Conservation (phyloP, 768 basidiomycete genomes). For the Trametes coccinea region DNA sequence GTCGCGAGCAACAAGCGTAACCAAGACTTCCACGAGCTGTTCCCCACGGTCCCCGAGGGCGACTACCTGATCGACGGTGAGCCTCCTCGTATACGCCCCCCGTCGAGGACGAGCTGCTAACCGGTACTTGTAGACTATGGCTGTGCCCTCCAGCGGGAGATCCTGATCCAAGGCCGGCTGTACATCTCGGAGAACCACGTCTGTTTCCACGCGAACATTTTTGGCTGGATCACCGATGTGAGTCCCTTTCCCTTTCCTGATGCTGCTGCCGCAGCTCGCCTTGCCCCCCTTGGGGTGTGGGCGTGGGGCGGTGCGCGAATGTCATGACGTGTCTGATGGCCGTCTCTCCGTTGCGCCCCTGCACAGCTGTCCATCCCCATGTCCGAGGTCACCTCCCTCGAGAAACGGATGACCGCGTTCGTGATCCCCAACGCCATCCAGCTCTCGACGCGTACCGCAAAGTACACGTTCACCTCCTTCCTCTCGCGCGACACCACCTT, state of each 20-base stretch:
- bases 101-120: constrained; percentile 5
- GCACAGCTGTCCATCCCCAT: constrained; percentile 83
- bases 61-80: constrained; percentile 98
- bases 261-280: background rate
- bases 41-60: constrained; percentile 85
- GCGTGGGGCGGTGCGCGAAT: background rate
- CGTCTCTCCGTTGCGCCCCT: background rate
- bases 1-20: constrained; percentile 95
- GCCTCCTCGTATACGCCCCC: constrained; percentile 26
- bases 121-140: constrained; percentile 75
- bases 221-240: constrained; percentile 98
- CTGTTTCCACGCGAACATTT: constrained; percentile 99
- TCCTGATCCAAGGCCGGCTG: constrained; percentile 91
- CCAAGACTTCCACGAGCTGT: constrained; percentile 93
- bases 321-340: constrained; percentile 15
- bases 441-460: constrained; percentile 76
- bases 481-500: constrained; percentile 94
- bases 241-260: constrained; percentile 34
- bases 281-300: background rate
- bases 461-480: constrained; percentile 96
- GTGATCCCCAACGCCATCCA: constrained; percentile 97
- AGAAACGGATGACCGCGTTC: constrained; percentile 97
- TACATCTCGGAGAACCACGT: constrained; percentile 99
- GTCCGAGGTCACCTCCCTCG: constrained; percentile 79
- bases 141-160: constrained; percentile 94